Evolutionary conservation across 75 land plant genomes (phyloP).

Genomic region (Adiantum capillusveneris): DNA sequence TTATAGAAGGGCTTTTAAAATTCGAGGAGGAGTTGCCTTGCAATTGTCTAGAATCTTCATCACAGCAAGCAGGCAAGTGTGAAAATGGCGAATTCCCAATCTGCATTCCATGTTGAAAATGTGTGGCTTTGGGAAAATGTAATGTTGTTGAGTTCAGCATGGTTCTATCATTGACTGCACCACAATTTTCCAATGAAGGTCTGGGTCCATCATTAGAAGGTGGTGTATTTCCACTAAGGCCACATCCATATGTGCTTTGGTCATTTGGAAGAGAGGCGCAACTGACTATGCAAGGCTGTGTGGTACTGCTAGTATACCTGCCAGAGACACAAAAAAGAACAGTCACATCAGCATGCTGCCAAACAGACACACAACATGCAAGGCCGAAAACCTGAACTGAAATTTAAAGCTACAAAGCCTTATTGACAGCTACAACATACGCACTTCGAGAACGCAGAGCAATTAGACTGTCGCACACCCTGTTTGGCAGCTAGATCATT

Average conservation of each 20-base stretch:
- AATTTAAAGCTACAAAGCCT: too few relatives aligned
- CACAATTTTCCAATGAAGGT: too few relatives aligned
- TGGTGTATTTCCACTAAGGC: not conserved
- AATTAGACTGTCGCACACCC: conserved; percentile 20
- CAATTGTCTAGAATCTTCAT: not conserved
- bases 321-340: not conserved
- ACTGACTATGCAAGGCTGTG: not conserved
- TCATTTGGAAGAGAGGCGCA: not conserved
- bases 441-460: conserved; percentile 35
- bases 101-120: not conserved
- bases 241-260: not conserved
- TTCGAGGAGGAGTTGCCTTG: not conserved
- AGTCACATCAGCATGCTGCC: too few relatives aligned
- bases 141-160: not conserved
- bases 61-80: not conserved
- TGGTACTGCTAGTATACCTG: not conserved
- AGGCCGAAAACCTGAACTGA: too few relatives aligned
- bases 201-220: too few relatives aligned
- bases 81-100: not conserved
- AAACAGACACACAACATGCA: too few relatives aligned
- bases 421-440: not conserved
- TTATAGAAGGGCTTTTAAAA: not conserved
- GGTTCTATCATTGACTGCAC: too few relatives aligned
- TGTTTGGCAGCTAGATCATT: not conserved
- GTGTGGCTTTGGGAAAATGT: conserved; percentile 2